Evolutionary conservation across 306 rosid genomes (phyloP).

Genomic region (Prunus fruticosa): DNA sequence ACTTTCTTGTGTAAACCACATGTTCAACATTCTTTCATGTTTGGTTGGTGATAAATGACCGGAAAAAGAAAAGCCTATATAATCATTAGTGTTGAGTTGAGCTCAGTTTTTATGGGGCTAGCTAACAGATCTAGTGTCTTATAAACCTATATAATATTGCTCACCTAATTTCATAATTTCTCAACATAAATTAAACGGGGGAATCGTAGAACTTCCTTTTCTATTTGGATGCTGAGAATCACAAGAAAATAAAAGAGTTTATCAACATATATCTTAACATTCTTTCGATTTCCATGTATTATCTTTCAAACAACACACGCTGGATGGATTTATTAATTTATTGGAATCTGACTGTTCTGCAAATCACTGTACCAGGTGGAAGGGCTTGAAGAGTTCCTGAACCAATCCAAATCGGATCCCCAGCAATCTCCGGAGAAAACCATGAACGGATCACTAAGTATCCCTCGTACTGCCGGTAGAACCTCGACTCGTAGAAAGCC

Average conservation of each 20-base stretch:
- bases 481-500: slow-evolving; percentile 50
- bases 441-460: slow-evolving; percentile 29
- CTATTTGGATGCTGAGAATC: neutral
- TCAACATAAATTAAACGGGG: neutral
- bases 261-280: neutral
- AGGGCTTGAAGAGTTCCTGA: slow-evolving; percentile 66
- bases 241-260: too few relatives aligned
- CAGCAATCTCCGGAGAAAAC: slow-evolving; percentile 16
- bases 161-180: neutral
- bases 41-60: neutral
- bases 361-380: slow-evolving; percentile 56
- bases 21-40: neutral
- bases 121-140: neutral
- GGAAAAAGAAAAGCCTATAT: neutral
- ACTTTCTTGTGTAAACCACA: neutral
- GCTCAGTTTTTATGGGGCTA: neutral
- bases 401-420: slow-evolving; percentile 7
- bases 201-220: neutral
- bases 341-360: neutral
- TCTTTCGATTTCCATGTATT: neutral
- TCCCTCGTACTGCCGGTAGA: slow-evolving; percentile 39
- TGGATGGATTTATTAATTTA: neutral
- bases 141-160: neutral
- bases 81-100: neutral
- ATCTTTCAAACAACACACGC: neutral